These are phyloP conservation scores for Ramaria rubella DNA, from an alignment of 768 basidiomycete species.

Conservation along the genomic window DNA sequence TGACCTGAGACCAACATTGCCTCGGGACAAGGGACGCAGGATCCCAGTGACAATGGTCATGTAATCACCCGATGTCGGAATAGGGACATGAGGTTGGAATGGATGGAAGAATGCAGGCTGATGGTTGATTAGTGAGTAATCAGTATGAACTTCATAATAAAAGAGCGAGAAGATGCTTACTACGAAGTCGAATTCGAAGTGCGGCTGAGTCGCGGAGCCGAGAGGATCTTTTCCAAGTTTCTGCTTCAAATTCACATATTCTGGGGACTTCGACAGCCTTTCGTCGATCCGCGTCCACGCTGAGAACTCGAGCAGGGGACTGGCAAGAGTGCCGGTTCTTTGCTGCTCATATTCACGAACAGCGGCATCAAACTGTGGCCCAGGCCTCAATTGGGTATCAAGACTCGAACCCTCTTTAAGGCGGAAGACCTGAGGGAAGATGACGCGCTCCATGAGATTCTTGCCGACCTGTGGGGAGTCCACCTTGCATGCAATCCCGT, in stretches of 20 bases:
- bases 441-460: not conserved
- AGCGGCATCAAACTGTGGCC: not conserved
- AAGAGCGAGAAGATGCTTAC: no score
- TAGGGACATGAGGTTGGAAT: not conserved
- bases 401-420: not conserved
- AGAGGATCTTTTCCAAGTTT: no score
- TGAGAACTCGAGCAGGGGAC: not conserved
- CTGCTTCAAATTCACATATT: no score
- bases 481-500: not conserved
- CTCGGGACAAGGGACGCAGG: not conserved
- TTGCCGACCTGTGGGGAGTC: not conserved
- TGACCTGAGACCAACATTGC: not conserved
- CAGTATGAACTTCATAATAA: no score
- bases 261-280: no score
- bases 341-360: not conserved
- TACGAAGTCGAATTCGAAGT: no score
- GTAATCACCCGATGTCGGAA: not conserved
- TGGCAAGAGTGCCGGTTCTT: not conserved
- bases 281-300: not conserved
- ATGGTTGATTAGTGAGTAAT: no score
- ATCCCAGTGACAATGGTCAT: not conserved
- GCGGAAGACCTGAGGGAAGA: not conserved
- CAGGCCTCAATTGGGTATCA: not conserved
- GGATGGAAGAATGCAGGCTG: no score
- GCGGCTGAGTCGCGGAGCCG: no score